Evolutionary conservation across 306 rosid genomes (phyloP).

Genomic region (Hylodesmum podocarpum): DNA sequence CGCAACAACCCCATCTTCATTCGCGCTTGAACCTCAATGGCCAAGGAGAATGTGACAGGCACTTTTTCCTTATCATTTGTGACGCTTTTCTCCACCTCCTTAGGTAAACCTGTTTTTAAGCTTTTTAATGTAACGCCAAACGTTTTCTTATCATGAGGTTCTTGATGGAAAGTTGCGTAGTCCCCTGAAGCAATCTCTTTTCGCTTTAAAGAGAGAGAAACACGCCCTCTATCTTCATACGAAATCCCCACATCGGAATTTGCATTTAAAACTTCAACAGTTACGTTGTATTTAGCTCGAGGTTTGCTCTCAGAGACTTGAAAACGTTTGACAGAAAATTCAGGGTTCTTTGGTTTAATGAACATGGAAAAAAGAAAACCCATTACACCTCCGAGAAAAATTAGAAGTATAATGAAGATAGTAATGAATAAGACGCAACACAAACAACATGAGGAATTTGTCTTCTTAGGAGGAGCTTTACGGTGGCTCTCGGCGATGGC

Average conservation of each 20-base stretch:
- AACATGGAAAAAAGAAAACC: conserved; percentile 22
- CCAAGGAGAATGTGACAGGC: conserved; percentile 26
- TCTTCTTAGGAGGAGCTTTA: neutral
- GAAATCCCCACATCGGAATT: conserved; percentile 30
- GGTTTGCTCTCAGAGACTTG: neutral
- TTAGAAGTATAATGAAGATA: neutral
- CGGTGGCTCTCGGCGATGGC: conserved; percentile 34
- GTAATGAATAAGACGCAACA: conserved; percentile 3
- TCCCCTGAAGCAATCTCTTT: conserved; percentile 33
- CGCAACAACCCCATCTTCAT: conserved; percentile 29
- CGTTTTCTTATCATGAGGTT: neutral
- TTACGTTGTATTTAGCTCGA: conserved; percentile 20
- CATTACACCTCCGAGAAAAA: conserved; percentile 11
- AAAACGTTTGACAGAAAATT: conserved; percentile 31
- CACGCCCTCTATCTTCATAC: conserved; percentile 42
- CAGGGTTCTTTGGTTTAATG: conserved; percentile 33
- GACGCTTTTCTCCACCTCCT: conserved; percentile 39
- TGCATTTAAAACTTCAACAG: conserved; percentile 32
- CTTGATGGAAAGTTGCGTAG: conserved; percentile 40
- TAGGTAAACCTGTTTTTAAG: conserved; percentile 25
- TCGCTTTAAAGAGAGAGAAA: conserved; percentile 37
- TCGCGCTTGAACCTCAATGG: conserved; percentile 28
- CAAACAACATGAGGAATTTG: neutral
- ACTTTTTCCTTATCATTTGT: neutral
- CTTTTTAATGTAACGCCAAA: conserved; percentile 20